Conservation (phyloP, 768 basidiomycete species). For the Hemileccinum impolitum region DNA sequence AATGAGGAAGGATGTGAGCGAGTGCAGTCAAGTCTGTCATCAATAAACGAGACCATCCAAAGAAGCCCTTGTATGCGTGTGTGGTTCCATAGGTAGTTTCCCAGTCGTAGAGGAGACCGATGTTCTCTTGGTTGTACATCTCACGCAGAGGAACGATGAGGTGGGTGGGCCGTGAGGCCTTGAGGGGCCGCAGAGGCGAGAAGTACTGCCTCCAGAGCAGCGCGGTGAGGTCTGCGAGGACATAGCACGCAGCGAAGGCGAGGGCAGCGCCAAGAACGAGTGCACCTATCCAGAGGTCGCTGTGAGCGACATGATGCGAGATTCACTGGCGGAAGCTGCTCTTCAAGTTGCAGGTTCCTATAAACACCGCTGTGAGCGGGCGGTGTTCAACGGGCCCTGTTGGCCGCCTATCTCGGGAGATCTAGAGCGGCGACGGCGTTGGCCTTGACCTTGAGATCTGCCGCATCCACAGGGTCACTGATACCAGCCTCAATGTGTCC, state of each 20-base stretch:
- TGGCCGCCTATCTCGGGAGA: background rate
- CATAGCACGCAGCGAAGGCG: conserved; percentile 19
- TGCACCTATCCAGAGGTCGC: background rate
- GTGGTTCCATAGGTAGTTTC: conserved; percentile 43
- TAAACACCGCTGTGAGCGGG: background rate
- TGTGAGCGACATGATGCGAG: conserved; percentile 2
- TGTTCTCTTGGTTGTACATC: conserved; percentile 60
- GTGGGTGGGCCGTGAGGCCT: conserved; percentile 44
- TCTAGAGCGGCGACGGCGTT: background rate
- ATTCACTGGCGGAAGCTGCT: background rate
- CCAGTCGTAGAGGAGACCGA: conserved; percentile 45
- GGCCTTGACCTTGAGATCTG: too few species aligned
- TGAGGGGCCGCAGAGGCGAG: conserved; percentile 49
- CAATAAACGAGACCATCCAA: conserved; percentile 51
- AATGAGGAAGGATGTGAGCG: conserved; percentile 52
- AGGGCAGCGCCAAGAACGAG: conserved; percentile 8
- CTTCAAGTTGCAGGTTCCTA: background rate
- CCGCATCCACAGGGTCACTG: background rate
- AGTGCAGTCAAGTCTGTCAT: conserved; percentile 58
- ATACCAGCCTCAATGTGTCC: conserved; percentile 1
- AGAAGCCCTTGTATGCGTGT: conserved; percentile 52
- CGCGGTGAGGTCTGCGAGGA: conserved; percentile 36
- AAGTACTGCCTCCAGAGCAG: conserved; percentile 43
- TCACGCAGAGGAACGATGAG: conserved; percentile 46
- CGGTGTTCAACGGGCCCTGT: too few species aligned